phyloP scores from a whole-genome alignment of 2,329 filamentous ascomycete genomes.

The Pseudogymnoascus sp. region DNA sequence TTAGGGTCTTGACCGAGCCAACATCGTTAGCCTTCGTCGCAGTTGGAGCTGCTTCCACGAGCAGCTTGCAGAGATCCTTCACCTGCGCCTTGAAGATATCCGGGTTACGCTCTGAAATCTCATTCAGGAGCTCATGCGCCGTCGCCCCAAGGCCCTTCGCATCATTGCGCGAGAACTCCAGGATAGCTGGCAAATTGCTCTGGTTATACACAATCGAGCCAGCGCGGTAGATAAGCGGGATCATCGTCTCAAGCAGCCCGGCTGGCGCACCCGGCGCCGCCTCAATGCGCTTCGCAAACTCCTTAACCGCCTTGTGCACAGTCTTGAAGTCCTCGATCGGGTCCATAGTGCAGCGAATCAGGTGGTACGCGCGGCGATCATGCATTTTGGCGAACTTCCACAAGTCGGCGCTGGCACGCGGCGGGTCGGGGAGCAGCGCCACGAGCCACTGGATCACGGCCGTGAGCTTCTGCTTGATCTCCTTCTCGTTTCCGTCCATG shows the following conservation, averaged over 20 bases:
- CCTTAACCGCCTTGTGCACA: slow-evolving; percentile 81
- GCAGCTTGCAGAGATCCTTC: slow-evolving; percentile 78
- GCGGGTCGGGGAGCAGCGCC: slow-evolving; percentile 66
- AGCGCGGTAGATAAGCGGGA: slow-evolving; percentile 74
- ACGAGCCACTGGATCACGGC: slow-evolving; percentile 66
- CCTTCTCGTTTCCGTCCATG: slow-evolving; percentile 60
- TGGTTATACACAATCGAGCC: slow-evolving; percentile 86
- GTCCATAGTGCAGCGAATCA: slow-evolving; percentile 77
- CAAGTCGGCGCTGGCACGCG: slow-evolving; percentile 66
- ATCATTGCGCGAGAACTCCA: slow-evolving; percentile 78
- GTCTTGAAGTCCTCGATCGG: slow-evolving; percentile 87
- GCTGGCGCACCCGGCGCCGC: slow-evolving; percentile 49
- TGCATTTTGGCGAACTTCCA: slow-evolving; percentile 87
- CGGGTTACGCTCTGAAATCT: slow-evolving; percentile 83
- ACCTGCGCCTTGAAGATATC: slow-evolving; percentile 90
- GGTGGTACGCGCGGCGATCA: slow-evolving; percentile 81
- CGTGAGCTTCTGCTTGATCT: slow-evolving; percentile 61
- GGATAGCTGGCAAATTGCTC: slow-evolving; percentile 84
- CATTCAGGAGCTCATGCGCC: slow-evolving; percentile 82
- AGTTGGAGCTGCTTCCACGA: slow-evolving; percentile 72
- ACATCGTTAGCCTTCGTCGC: slow-evolving; percentile 59
- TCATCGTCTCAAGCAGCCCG: slow-evolving; percentile 68
- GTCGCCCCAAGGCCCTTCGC: slow-evolving; percentile 67
- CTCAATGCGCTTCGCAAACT: slow-evolving; percentile 75
- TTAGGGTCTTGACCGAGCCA: slow-evolving; percentile 78